Base-by-base conservation (phyloP, 1,284 basidiomycete genomes). In the Ustilago lituana region DNA sequence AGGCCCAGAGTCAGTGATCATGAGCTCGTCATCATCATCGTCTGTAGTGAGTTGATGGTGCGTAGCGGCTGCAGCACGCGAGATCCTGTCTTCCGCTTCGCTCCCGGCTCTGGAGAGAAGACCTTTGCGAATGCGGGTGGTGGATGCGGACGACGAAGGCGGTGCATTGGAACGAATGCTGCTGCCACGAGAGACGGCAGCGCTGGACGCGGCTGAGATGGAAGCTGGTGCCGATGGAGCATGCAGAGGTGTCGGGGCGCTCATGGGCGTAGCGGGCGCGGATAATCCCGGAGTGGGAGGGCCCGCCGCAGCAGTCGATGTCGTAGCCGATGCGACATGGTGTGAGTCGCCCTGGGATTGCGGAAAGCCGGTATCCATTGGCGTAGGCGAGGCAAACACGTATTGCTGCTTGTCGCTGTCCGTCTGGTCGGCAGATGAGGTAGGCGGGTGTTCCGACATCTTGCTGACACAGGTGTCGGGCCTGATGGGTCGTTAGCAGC, bases 1-100 rank as follows among this genome's bases (percentile, higher is more conserved):
- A n/a, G 66, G 61, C 2, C 61, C 73, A 6, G 73, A 73, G 35
- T 73, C 73, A 39, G 61, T 73, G 56, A 69, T 64, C 39, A 73
- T 57, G 29, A 45, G 46, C 7, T 60, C 59, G n/a, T 66, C 61
- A 7, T 75, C 69, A n/a, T 73, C 69, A 10, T 73, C 69, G 39
- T 73, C 71, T 15, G 69, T 68, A 9, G 64, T 64, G 44, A 67
- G 48, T 9, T 26, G 66, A 2, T 45, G 33, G 9, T 63, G 52
- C 5, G 60, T 33, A 2, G 43, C 55, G 2, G 66, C 63, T 1
- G 48, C 50, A n/a, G 40, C 40, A 4, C 52, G 47, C n/a, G 43
- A 27, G 11, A 51, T 24, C 12, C 64, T 40, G n/a, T 72, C 69
- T 29, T 68, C 69, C 8, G 64, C 69, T 39, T 68, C 69, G 45